phyloP scores from a whole-genome alignment of 768 basidiomycete genomes.

The Boletus sensibilis region DNA sequence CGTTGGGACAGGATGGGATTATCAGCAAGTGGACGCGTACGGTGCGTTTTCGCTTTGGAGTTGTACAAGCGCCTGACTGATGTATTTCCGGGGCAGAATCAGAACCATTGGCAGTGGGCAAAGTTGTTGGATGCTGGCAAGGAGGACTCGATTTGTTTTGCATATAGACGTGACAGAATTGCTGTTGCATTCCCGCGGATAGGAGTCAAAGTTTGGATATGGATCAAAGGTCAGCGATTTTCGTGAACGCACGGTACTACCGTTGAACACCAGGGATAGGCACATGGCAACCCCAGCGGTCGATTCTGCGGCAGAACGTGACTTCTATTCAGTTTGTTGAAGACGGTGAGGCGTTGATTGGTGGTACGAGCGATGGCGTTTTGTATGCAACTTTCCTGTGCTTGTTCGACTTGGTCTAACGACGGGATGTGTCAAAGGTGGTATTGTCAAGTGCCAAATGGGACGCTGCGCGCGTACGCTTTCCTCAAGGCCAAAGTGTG shows the following conservation, averaged over 20 bases:
- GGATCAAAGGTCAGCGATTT: slow-evolving; percentile 47
- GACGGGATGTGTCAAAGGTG: slow-evolving; percentile 41
- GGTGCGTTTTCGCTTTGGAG: slow-evolving; percentile 35
- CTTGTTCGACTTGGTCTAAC: slow-evolving; percentile 9
- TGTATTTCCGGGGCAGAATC: slow-evolving; percentile 32
- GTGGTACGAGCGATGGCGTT: slow-evolving; percentile 69
- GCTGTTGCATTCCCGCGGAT: slow-evolving; percentile 59
- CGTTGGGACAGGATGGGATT: slow-evolving; percentile 56
- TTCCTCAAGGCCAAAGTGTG: slow-evolving; percentile 62
- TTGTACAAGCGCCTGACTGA: background rate
- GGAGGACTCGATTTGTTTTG: slow-evolving; percentile 51
- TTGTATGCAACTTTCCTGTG: slow-evolving; percentile 42
- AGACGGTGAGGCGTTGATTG: slow-evolving; percentile 60
- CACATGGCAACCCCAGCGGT: slow-evolving; percentile 62
- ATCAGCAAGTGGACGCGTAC: slow-evolving; percentile 58
- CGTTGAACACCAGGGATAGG: slow-evolving; percentile 36
- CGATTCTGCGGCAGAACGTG: slow-evolving; percentile 63
- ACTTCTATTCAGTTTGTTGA: slow-evolving; percentile 63
- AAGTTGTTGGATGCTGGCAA: slow-evolving; percentile 52
- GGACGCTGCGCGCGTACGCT: slow-evolving; percentile 57
- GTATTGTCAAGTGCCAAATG: slow-evolving; percentile 68
- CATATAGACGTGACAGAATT: slow-evolving; percentile 55
- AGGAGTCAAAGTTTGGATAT: slow-evolving; percentile 67
- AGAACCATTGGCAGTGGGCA: slow-evolving; percentile 55
- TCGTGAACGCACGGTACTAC: background rate